These are phyloP conservation scores for Yueomyces sinensis DNA, from an alignment of 805 yeast genomes.

Conservation along the genomic window DNA sequence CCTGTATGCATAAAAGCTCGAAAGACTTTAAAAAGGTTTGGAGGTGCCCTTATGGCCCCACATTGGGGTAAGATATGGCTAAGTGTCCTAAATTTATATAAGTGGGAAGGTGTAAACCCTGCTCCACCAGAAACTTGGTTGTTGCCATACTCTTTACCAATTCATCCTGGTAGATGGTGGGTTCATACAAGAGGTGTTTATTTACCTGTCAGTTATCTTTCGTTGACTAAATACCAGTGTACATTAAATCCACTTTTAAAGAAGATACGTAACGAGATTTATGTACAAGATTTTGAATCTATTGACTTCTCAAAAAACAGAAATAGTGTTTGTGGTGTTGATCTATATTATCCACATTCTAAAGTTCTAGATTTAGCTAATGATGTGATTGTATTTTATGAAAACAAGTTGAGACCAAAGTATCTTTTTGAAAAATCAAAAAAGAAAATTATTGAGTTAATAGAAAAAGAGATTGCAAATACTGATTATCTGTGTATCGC, in stretches of 20 bases:
- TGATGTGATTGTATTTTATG: slow-evolving; percentile 46
- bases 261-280: slow-evolving; percentile 70
- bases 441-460: slow-evolving; percentile 41
- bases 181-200: slow-evolving; percentile 93
- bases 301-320: slow-evolving; percentile 63
- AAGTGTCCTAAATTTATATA: slow-evolving; percentile 63
- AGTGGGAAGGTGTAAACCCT: slow-evolving; percentile 96
- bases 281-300: slow-evolving; percentile 42
- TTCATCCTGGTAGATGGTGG: slow-evolving; percentile 99
- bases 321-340: slow-evolving; percentile 82
- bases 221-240: slow-evolving; percentile 41
- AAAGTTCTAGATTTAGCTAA: slow-evolving; percentile 50
- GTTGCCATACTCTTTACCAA: slow-evolving; percentile 65
- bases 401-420: slow-evolving; percentile 57
- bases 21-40: slow-evolving; percentile 49
- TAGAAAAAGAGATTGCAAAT: slow-evolving; percentile 62
- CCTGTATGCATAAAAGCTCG: slow-evolving; percentile 71
- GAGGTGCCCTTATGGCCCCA: slow-evolving; percentile 85
- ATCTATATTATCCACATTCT: slow-evolving; percentile 89
- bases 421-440: slow-evolving; percentile 50
- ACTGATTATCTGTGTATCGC: slow-evolving; percentile 81
- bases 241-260: slow-evolving; percentile 48
- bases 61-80: slow-evolving; percentile 98
- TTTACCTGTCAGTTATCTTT: slow-evolving; percentile 72
- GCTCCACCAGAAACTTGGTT: slow-evolving; percentile 95